Evolutionary conservation across 345 rosid species (phyloP).

Genomic region (Orychophragmus violaceus): DNA sequence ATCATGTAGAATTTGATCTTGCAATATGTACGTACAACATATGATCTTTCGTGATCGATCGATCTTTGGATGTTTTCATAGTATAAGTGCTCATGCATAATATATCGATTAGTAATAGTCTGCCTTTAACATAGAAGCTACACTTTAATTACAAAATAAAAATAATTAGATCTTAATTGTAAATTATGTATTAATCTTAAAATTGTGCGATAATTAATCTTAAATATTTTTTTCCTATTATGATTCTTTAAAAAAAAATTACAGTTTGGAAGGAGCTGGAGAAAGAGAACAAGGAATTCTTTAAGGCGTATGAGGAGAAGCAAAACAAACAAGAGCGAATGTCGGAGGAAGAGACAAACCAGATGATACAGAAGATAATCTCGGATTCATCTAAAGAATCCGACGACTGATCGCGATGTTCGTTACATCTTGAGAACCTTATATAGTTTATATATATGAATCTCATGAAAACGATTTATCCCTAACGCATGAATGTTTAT

Average conservation of each 20-base stretch:
- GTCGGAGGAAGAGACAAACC: conserved; percentile 79
- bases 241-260: no score
- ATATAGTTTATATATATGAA: conserved; percentile 7
- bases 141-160: not conserved
- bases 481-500: conserved; percentile 25
- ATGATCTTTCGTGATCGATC: not conserved
- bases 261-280: conserved; percentile 89
- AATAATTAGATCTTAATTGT: not conserved
- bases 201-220: not conserved
- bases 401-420: conserved; percentile 31
- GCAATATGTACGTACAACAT: not conserved
- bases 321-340: conserved; percentile 58
- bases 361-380: conserved; percentile 69
- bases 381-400: conserved; percentile 50
- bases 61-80: not conserved
- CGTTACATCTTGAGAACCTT: conserved; percentile 7
- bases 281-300: conserved; percentile 91
- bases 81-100: not conserved
- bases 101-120: not conserved
- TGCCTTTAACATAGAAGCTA: not conserved
- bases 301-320: conserved; percentile 53
- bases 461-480: conserved; percentile 27
- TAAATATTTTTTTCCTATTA: not conserved
- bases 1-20: not conserved
- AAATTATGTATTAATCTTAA: no score